Evolutionary conservation across 371 early-diverging fungal species (phyloP), one percentile per base, ranked within the genome.

Genomic region (Saksenaea oblongispora): DNA sequence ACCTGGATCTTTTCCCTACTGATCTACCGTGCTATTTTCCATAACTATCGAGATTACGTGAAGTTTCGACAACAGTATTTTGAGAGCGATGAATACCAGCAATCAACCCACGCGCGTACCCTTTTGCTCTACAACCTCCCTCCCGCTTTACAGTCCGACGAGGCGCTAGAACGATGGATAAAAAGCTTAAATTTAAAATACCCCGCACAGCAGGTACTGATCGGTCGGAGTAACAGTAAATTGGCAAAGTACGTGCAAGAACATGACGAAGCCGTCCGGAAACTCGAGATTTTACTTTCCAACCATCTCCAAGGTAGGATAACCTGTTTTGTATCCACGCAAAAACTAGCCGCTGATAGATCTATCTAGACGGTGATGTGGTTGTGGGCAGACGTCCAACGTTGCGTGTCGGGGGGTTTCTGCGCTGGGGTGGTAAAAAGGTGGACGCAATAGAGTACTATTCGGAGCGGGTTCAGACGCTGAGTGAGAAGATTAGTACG

Each of bases 381-480:
- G 39, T 78, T 41, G 69, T 80, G 0, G 60, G 62, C 0, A 80
- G 78, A 58, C 64, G 92, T 44, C 92, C 92, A 0, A 82, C 74
- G 5, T 77, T 86, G 10, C 63, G 71, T 0, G 34, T 78, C 13
- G 82, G 82, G 17, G 70, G 76, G 0, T 65, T 73, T 36, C 74
- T 73, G 18, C 70, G 74, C 34, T 65, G 63, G 37, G 85, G 87
- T 10, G 93, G 93, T 15, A 59, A 71, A 14, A 74, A 78, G 37
- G 90, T 95, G 15, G 95, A 95, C 59, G 87, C 91, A 9, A 95
- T 95, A 59, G 85, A 88, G 41, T 81, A 88, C 63, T 90, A 89
- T 64, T 84, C 91, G 15, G 71, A 81, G 22, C 66, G 84, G 51
- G 83, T 95, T 0, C 84, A 87, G 51, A 72, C 69, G 5, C 69